Evolutionary conservation across 345 rosid species (phyloP).

Genomic region (Eutrema yunnanense): DNA sequence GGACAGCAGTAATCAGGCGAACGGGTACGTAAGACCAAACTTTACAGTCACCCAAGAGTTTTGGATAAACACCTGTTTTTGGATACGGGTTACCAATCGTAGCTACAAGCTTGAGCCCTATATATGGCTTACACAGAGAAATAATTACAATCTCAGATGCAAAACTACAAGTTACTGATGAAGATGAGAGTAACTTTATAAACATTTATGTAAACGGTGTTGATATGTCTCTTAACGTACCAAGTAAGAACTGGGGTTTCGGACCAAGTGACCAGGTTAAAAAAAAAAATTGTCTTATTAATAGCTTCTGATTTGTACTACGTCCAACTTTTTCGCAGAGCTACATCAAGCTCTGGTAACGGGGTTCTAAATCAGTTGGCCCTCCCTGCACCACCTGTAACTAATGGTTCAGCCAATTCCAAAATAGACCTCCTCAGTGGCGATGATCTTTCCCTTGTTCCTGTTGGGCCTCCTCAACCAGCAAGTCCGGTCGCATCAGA

Average conservation of each 20-base stretch:
- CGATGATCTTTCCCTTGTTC: slow-evolving; percentile 78
- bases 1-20: slow-evolving; percentile 44
- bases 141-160: slow-evolving; percentile 6
- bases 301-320: slow-evolving; percentile 9
- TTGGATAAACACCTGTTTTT: neutral
- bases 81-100: neutral
- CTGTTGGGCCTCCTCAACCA: slow-evolving; percentile 60
- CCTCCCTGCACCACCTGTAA: slow-evolving; percentile 78
- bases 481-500: slow-evolving; percentile 50
- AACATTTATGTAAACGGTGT: neutral
- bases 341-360: slow-evolving; percentile 48
- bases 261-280: neutral
- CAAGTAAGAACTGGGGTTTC: neutral
- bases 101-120: neutral
- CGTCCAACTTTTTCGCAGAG: slow-evolving; percentile 38
- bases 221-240: neutral
- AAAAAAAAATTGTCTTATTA: slow-evolving; percentile 2
- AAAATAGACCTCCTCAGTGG: slow-evolving; percentile 96
- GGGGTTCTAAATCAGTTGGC: slow-evolving; percentile 59
- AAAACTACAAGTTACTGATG: neutral
- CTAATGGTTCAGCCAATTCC: slow-evolving; percentile 60
- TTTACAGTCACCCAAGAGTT: slow-evolving; percentile 1
- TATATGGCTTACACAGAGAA: neutral
- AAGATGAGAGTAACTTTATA: neutral
- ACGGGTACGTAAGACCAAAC: slow-evolving; percentile 24